phyloP scores from a whole-genome alignment of 352 stramenopile genomes.

The Globisporangium orthogonon region DNA sequence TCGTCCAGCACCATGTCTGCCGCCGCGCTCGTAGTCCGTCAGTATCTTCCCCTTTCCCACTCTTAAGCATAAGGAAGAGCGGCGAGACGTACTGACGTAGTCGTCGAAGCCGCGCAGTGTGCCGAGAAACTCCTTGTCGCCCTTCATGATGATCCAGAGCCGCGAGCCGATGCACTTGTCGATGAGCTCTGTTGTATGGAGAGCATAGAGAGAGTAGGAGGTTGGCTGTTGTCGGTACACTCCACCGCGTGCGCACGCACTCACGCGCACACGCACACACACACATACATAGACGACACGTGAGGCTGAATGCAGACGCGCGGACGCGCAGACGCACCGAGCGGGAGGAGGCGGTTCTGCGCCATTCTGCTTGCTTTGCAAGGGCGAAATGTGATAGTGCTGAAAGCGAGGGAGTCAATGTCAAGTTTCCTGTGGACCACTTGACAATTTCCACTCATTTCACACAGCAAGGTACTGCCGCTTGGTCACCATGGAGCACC shows the following conservation, averaged over 20 bases:
- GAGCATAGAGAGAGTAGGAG: background rate
- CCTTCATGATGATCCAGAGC: conserved; percentile 99
- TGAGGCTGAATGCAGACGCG: background rate
- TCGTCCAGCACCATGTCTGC: conserved; percentile 92
- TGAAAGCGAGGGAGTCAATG: too few species aligned
- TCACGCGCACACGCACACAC: too few species aligned
- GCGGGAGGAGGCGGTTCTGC: conserved; percentile 68
- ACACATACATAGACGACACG: background rate
- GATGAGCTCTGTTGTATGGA: conserved; percentile 89
- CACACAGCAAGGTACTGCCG: too few species aligned
- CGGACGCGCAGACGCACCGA: conserved; percentile 35
- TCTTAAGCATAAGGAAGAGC: too few species aligned
- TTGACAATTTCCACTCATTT: too few species aligned
- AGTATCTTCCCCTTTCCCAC: too few species aligned
- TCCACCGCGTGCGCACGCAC: too few species aligned
- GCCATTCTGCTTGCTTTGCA: conserved; percentile 37
- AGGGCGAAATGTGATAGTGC: too few species aligned
- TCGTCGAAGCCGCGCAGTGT: conserved; percentile 95
- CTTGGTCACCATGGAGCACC: too few species aligned
- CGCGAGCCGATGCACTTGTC: conserved; percentile 98
- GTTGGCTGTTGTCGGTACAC: background rate
- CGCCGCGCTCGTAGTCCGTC: too few species aligned
- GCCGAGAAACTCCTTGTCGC: conserved; percentile 94
- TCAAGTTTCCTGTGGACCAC: too few species aligned
- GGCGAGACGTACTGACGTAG: conserved; percentile 93